Percentiles rank a stretch among this genome's conserved stretches.
These are phyloP conservation scores for Albatrellus ellisii DNA, from an alignment of 768 basidiomycete genomes.

Conservation along the genomic window DNA sequence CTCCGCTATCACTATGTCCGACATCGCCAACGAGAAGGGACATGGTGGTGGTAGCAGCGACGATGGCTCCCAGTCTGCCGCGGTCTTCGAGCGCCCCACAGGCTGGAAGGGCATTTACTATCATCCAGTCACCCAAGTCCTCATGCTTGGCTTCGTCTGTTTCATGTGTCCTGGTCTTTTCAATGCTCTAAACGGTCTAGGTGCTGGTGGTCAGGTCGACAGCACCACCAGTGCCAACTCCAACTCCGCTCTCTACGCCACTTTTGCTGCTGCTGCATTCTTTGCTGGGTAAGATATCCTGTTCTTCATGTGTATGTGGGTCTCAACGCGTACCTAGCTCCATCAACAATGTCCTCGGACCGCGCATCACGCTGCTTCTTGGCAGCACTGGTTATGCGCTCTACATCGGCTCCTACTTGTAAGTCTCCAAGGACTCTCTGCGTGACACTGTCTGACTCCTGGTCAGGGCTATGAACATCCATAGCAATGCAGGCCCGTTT, in stretches of 20 bases:
- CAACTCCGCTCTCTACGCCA: constrained; percentile 53
- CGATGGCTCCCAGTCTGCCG: constrained; percentile 1
- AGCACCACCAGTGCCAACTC: constrained; percentile 54
- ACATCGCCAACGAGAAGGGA: constrained; percentile 3
- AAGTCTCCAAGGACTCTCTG: constrained; percentile 15
- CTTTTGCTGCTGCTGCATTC: constrained; percentile 49
- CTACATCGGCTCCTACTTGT: constrained; percentile 67
- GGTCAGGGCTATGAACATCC: constrained; percentile 54
- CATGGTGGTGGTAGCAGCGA: constrained; percentile 3
- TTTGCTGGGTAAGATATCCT: constrained; percentile 47
- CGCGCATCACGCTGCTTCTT: constrained; percentile 55
- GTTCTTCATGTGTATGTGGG: neutral
- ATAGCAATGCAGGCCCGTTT: constrained; percentile 44
- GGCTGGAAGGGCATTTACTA: constrained; percentile 46
- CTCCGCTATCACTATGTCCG: constrained; percentile 3
- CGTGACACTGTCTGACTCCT: neutral
- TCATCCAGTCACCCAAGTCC: constrained; percentile 43
- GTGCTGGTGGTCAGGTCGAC: constrained; percentile 66
- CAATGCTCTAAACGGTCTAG: constrained; percentile 70
- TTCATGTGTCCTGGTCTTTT: constrained; percentile 52
- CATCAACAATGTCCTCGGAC: constrained; percentile 72
- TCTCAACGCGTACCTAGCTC: constrained; percentile 25
- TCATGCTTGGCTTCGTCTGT: constrained; percentile 58
- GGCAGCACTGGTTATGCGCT: constrained; percentile 69
- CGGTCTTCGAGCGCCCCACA: constrained; percentile 31